phyloP scores from a whole-genome alignment of 2,329 filamentous ascomycete genomes.

The Ophiosphaerella korrae region DNA sequence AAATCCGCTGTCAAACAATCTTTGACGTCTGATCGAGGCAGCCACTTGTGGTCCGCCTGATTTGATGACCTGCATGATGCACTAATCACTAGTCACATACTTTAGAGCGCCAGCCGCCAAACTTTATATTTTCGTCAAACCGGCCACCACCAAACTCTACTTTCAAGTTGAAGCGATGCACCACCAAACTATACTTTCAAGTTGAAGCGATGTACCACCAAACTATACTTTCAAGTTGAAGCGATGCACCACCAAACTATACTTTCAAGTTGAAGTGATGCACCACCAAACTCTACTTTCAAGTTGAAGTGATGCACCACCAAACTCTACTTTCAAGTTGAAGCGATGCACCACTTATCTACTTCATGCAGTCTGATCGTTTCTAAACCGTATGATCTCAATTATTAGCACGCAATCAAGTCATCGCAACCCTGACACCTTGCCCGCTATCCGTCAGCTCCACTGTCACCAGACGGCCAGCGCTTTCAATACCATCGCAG shows the following conservation, averaged over 20 bases:
- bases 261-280: constrained; percentile 1
- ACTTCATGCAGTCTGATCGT: background rate
- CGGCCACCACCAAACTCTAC: constrained; percentile 1
- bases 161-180: background rate
- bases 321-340: constrained; percentile 2
- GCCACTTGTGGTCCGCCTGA: background rate
- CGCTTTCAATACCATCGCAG: background rate
- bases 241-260: constrained; percentile 1
- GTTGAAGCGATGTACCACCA: background rate
- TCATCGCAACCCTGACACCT: background rate
- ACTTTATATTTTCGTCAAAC: constrained; percentile 25
- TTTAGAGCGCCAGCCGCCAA: constrained; percentile 12
- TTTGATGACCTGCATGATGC: constrained; percentile 8
- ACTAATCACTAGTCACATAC: constrained; percentile 17
- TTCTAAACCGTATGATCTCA: background rate
- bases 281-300: constrained; percentile 2
- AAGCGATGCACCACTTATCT: constrained; percentile 1
- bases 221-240: constrained; percentile 3
- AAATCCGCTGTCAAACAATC: constrained; percentile 25
- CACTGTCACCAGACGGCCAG: background rate
- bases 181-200: constrained; percentile 1
- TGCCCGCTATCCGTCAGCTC: background rate
- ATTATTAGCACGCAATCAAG: background rate
- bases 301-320: background rate
- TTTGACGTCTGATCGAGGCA: constrained; percentile 18